These are phyloP conservation scores for Dactylonectria estremocensis DNA, from an alignment of 2,329 filamentous ascomycete genomes.

Conservation along the genomic window DNA sequence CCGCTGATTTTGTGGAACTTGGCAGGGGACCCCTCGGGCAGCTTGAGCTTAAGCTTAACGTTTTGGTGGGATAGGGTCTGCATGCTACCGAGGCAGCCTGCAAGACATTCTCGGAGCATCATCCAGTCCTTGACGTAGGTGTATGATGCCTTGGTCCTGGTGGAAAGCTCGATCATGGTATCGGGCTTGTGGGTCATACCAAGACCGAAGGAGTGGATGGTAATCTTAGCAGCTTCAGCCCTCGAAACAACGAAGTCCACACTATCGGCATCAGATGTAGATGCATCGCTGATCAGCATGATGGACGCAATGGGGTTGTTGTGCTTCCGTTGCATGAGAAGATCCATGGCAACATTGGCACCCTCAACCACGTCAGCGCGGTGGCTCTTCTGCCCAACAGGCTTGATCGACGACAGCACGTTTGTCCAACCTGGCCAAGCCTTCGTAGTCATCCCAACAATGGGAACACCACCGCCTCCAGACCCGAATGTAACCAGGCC, in stretches of 20 bases:
- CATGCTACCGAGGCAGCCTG: constrained; percentile 90
- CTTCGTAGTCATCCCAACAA: constrained; percentile 99
- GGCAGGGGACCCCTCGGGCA: constrained; percentile 96
- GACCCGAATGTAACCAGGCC: constrained; percentile 97
- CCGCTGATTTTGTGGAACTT: constrained; percentile 99
- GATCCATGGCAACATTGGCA: constrained; percentile 97
- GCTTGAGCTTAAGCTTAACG: constrained; percentile 92
- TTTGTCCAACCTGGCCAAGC: constrained; percentile 93
- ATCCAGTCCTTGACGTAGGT: constrained; percentile 99
- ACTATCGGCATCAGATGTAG: constrained; percentile 92
- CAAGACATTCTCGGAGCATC: constrained; percentile 98
- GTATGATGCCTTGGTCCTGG: constrained; percentile 95
- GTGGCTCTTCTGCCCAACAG: constrained; percentile 96
- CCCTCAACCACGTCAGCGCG: constrained; percentile 97
- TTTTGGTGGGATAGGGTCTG: constrained; percentile 99
- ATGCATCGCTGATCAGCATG: constrained; percentile 96
- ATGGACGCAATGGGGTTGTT: constrained; percentile 97
- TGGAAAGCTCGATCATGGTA: constrained; percentile 98
- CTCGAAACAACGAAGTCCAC: constrained; percentile 98
- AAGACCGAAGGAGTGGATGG: constrained; percentile 96
- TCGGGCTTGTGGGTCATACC: constrained; percentile 98
- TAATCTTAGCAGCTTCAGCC: constrained; percentile 97
- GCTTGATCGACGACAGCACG: constrained; percentile 88
- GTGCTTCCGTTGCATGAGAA: constrained; percentile 97
- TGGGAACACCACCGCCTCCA: constrained; percentile 90